Evolutionary conservation across 2,329 filamentous ascomycete species (phyloP).

Genomic region (Chalara sp.): DNA sequence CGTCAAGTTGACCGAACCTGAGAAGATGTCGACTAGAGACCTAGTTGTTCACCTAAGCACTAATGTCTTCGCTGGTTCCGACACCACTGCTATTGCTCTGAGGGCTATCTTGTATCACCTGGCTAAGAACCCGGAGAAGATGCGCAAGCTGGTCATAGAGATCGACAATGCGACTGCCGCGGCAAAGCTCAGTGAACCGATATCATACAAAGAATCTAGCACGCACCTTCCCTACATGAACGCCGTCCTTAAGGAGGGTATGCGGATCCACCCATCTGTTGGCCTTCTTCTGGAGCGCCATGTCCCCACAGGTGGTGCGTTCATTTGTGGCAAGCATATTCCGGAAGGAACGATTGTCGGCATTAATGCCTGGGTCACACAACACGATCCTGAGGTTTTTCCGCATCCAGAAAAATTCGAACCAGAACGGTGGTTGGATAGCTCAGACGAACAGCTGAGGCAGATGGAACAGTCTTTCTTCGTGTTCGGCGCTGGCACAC

Average conservation of each 20-base stretch:
- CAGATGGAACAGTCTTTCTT: conserved; percentile 28
- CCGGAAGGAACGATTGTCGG: conserved; percentile 29
- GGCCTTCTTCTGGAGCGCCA: conserved; percentile 40
- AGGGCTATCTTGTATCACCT: conserved; percentile 13
- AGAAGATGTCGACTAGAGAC: background rate
- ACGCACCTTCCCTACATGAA: conserved; percentile 23
- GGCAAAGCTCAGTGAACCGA: conserved; percentile 3
- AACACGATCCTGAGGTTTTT: conserved; percentile 7
- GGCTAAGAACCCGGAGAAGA: conserved; percentile 5
- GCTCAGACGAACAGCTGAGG: conserved; percentile 4
- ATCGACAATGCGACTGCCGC: conserved; percentile 3
- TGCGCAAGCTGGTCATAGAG: conserved; percentile 7
- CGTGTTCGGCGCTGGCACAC: conserved; percentile 22
- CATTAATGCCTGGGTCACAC: conserved; percentile 25
- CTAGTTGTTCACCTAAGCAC: background rate
- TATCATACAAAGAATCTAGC: conserved; percentile 3
- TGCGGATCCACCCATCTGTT: conserved; percentile 40
- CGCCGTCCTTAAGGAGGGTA: conserved; percentile 44
- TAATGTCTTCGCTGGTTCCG: conserved; percentile 8
- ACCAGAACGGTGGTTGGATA: conserved; percentile 38
- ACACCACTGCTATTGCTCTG: conserved; percentile 11
- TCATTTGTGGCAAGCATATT: conserved; percentile 31
- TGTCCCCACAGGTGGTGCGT: conserved; percentile 36
- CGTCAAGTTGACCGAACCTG: background rate
- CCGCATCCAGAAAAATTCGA: conserved; percentile 28